A percentile compares a stretch with the other conserved stretches of the same genome.
Evolutionary conservation across 768 basidiomycete genomes (phyloP).

Genomic region (Mycena maculata): DNA sequence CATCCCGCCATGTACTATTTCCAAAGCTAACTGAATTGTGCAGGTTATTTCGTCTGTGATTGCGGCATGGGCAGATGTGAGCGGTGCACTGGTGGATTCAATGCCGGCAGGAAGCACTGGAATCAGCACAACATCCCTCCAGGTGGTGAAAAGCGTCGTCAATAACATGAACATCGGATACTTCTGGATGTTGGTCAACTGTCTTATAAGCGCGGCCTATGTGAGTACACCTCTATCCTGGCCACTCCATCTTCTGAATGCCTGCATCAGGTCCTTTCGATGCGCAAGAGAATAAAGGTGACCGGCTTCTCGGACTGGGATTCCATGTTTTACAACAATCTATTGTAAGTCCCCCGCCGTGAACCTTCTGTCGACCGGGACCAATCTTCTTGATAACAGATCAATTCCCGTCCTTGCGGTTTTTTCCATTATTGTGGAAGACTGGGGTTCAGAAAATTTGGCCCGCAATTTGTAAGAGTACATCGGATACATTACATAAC

Average conservation of each 20-base stretch:
- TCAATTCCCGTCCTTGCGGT: slow-evolving; percentile 88
- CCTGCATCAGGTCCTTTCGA: slow-evolving; percentile 81
- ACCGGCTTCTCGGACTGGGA: slow-evolving; percentile 99
- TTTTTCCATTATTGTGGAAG: slow-evolving; percentile 87
- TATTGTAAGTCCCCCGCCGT: slow-evolving; percentile 62
- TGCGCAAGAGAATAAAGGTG: slow-evolving; percentile 95
- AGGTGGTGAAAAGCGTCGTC: slow-evolving; percentile 59
- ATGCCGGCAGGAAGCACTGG: slow-evolving; percentile 49
- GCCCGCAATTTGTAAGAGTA: slow-evolving; percentile 86
- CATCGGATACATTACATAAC: neutral
- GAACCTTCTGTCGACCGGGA: neutral
- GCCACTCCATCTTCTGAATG: slow-evolving; percentile 20
- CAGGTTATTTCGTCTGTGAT: slow-evolving; percentile 93
- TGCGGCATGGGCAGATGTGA: slow-evolving; percentile 96
- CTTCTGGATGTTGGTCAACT: slow-evolving; percentile 97
- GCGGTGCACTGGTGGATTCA: slow-evolving; percentile 53
- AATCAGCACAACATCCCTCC: slow-evolving; percentile 49
- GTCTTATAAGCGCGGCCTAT: slow-evolving; percentile 89
- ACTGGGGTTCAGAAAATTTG: slow-evolving; percentile 88
- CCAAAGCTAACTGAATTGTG: slow-evolving; percentile 2
- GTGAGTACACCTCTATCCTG: slow-evolving; percentile 57
- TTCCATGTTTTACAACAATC: slow-evolving; percentile 98
- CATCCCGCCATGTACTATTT: slow-evolving; percentile 32
- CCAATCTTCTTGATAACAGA: slow-evolving; percentile 5
- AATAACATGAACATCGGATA: slow-evolving; percentile 81